Evolutionary conservation across 345 rosid genomes (phyloP), one percentile per base, ranked within the genome.

Genomic region (Salix udensis): DNA sequence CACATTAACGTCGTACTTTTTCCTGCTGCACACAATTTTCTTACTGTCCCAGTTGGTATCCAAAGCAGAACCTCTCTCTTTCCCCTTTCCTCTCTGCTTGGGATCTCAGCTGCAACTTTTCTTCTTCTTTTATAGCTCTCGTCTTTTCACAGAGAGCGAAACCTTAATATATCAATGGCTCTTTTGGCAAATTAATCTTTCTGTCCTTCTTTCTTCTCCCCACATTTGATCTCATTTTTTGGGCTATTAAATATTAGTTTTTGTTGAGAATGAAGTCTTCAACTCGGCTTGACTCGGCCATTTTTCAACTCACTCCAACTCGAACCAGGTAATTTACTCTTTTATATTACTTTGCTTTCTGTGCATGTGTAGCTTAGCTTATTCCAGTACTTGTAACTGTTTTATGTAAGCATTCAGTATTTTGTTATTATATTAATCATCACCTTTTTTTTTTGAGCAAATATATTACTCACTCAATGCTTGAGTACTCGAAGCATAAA

Each of bases 231-330:
- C 73, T 40, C 68, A 50, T 65, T 70, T 64, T 11, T 16, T 65
- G 68, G 23, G 46, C 46, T 12, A 11, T 42, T 42, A 42, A 42
- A 42, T 11, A 42, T 42, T 42, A 42, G 46, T 42, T 40, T 60
- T 71, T 69, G 40, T 10, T 18, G 21, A 2, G 13, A 15, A 42
- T 36, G 16, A 2, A 6, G 44, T 7, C 10, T 7, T 19, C 23
- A 8, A 14, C 24, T 13, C 89, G 85, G 80, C 94, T 96, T 68
- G 91, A 92, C 76, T 89, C 96, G n/a, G 94, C 87, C 74, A 86
- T 91, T 61, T 95, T 95, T 84, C 99, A 93, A 79, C 99, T 93
- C 84, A 95, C 99, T 76, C 99, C 99, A 53, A 95, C 99, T 84
- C 89, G 99, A 79, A 95, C 99, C 48, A 87, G 98, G 99, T 95